These are phyloP conservation scores for Neurospora terricola DNA, from an alignment of 495 filamentous ascomycete genomes.

Conservation along the genomic window DNA sequence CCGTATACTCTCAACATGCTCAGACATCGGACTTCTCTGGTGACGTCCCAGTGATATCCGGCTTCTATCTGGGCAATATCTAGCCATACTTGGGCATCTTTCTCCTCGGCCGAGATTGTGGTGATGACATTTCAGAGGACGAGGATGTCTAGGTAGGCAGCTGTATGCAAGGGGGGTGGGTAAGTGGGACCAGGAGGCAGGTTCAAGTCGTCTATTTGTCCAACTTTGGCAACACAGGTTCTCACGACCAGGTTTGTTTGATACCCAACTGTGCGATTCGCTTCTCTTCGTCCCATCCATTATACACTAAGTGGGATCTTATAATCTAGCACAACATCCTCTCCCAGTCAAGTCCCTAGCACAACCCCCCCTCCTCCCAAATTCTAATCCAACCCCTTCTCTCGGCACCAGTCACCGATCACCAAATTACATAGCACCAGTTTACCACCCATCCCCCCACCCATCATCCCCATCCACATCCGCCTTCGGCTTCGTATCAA, in stretches of 20 bases:
- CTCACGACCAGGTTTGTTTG: neutral
- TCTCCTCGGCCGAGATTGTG: no score
- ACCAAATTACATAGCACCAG: neutral
- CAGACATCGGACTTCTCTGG: no score
- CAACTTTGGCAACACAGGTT: neutral
- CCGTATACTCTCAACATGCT: neutral
- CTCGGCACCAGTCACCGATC: neutral
- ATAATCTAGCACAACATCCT: no score
- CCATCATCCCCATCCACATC: conserved; percentile 46
- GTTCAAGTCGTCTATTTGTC: neutral
- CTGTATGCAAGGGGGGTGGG: no score
- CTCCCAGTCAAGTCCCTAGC: no score
- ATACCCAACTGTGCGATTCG: neutral
- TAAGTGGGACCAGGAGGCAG: neutral
- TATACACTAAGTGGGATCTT: neutral
- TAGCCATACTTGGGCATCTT: no score
- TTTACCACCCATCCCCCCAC: conserved; percentile 62
- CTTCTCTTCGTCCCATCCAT: neutral
- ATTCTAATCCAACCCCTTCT: neutral
- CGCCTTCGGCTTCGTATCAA: conserved; percentile 16
- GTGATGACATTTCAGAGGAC: no score
- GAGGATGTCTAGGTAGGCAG: no score
- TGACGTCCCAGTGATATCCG: no score
- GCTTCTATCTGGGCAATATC: no score
- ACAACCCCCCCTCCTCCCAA: neutral